phyloP scores from a whole-genome alignment of 768 basidiomycete species.

The Russula earlei region DNA sequence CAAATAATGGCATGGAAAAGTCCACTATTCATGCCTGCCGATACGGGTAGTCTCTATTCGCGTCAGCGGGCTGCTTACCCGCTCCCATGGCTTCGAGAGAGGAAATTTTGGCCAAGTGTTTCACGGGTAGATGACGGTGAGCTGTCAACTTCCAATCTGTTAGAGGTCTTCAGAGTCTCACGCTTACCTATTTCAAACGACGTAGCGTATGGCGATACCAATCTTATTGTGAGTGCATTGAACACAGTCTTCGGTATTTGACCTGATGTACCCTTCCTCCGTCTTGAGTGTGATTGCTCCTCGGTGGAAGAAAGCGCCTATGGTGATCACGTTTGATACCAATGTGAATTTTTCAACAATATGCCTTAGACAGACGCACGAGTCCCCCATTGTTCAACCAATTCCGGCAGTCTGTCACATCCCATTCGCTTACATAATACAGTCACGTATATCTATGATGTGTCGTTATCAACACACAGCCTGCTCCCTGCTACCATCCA shows the following conservation, averaged over 20 bases:
- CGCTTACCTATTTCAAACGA: conserved; percentile 10
- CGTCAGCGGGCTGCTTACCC: conserved; percentile 90
- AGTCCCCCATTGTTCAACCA: conserved; percentile 51
- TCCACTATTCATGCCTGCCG: conserved; percentile 7
- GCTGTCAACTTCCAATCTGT: conserved; percentile 24
- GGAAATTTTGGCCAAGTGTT: conserved; percentile 96
- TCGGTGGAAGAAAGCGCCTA: conserved; percentile 70
- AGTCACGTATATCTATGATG: neutral
- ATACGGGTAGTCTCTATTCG: conserved; percentile 62
- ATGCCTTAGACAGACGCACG: conserved; percentile 33
- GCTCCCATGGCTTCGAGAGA: conserved; percentile 66
- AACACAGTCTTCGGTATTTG: neutral
- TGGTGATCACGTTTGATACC: conserved; percentile 22
- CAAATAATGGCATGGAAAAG: neutral
- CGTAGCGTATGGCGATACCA: conserved; percentile 84
- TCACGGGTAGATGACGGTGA: conserved; percentile 88
- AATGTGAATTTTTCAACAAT: conserved; percentile 18
- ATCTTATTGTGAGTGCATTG: conserved; percentile 61
- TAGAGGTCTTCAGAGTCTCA: neutral
- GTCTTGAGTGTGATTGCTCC: conserved; percentile 69
- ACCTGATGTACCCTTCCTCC: conserved; percentile 6
- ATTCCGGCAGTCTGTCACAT: conserved; percentile 29
- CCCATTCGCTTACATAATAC: neutral
- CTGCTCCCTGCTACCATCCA: neutral
- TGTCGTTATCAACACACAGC: neutral